These are phyloP conservation scores for Wallacemonas sp. DNA, from an alignment of 208 protist species.

Conservation along the genomic window DNA sequence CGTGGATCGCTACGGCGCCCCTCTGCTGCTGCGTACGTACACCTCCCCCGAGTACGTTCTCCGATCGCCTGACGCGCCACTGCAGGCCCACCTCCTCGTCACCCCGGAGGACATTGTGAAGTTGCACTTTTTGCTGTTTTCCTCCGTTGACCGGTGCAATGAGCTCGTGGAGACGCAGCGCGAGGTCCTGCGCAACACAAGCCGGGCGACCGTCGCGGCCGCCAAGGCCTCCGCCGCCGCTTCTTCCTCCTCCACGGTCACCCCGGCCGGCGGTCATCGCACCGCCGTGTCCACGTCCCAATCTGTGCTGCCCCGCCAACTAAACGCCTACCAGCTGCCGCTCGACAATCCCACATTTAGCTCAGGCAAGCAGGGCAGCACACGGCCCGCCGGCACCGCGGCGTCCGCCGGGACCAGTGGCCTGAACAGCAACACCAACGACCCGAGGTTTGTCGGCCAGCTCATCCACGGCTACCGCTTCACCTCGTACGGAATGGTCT, in stretches of 20 bases:
- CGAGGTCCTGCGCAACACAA: constrained; percentile 9
- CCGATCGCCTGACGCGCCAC: constrained; percentile 41
- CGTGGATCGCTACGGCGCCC: constrained; percentile 49
- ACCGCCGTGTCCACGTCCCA: not conserved
- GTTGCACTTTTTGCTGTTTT: constrained; percentile 80
- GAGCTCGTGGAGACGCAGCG: constrained; percentile 36
- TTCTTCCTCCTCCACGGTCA: too few relatives aligned
- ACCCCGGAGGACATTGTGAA: constrained; percentile 71
- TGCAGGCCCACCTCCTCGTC: constrained; percentile 75
- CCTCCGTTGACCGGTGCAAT: constrained; percentile 75
- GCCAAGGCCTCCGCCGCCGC: constrained; percentile 16
- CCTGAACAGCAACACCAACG: constrained; percentile 43
- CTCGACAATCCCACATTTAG: constrained; percentile 1
- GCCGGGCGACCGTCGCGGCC: not conserved
- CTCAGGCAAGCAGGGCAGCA: not conserved
- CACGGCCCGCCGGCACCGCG: not conserved
- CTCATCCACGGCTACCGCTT: constrained; percentile 66
- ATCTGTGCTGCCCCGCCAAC: constrained; percentile 3
- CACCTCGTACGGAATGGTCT: constrained; percentile 77
- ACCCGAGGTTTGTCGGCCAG: constrained; percentile 73
- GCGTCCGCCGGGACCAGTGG: not conserved
- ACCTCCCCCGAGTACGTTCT: constrained; percentile 57
- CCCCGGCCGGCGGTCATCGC: not conserved
- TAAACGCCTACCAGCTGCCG: constrained; percentile 11
- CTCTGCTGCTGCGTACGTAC: constrained; percentile 73